Percentiles rank a stretch among this genome's conserved stretches.
Evolutionary conservation across 2,329 filamentous ascomycete genomes (phyloP).

Genomic region (Ophiosphaerella herpotricha): DNA sequence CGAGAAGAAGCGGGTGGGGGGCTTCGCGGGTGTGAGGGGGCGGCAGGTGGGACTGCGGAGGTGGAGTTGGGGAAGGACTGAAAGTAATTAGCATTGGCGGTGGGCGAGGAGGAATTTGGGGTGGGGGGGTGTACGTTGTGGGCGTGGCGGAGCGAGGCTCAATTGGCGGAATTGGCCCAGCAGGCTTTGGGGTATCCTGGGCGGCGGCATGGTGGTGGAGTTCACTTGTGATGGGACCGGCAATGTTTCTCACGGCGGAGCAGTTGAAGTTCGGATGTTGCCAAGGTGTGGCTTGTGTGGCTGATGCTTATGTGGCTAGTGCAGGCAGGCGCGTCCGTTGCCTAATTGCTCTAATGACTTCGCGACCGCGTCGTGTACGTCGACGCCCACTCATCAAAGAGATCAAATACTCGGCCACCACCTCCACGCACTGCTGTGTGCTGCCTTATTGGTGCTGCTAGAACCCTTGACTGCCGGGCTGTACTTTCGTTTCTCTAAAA

Average conservation of each 20-base stretch:
- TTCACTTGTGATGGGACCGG: conserved; percentile 4
- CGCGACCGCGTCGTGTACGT: conserved; percentile 30
- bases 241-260: not conserved
- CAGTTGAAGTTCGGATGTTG: conserved; percentile 26
- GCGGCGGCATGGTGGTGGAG: conserved; percentile 46
- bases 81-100: conserved; percentile 23
- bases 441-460: not conserved
- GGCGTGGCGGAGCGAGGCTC: conserved; percentile 27
- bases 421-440: conserved; percentile 5
- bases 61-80: too few species aligned
- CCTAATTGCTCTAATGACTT: conserved; percentile 19
- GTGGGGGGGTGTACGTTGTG: conserved; percentile 23
- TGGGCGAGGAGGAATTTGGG: conserved; percentile 9
- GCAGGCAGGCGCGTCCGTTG: conserved; percentile 19
- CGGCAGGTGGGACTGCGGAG: too few species aligned
- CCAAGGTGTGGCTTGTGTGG: conserved; percentile 24
- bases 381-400: conserved; percentile 4
- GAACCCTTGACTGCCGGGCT: not conserved
- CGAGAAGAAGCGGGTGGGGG: conserved; percentile 67
- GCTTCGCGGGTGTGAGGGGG: not conserved
- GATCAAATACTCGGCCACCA: not conserved
- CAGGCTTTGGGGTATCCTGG: conserved; percentile 42
- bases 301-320: conserved; percentile 12
- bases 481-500: not conserved
- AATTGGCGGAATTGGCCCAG: conserved; percentile 40